Evolutionary conservation across 306 rosid species (phyloP), one percentile per base, ranked within the genome.

Genomic region (Rosa persica): DNA sequence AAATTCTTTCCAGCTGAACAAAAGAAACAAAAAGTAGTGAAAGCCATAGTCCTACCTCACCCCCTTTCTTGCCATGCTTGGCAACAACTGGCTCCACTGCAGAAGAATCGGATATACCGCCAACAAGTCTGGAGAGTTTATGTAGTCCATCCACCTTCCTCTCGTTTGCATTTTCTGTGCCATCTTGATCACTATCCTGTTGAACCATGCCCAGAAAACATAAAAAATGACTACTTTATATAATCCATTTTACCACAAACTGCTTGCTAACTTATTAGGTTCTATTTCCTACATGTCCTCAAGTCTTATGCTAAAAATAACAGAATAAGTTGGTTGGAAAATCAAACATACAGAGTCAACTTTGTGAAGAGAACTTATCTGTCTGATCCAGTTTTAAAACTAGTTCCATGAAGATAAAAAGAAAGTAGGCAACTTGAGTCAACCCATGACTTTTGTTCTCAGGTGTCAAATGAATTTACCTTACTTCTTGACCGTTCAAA

Each of bases 401-500:
- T 60, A 23, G 22, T 30, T 10, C 69, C 42, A 66, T 19, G 13
- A 38, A 38, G 11, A 66, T 0, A 44, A 57, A 27, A 44, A 23
- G 2, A 38, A 3, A 58, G 13, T 4, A 51, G 0, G 16, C 20
- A 74, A 55, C 43, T 22, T 20, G 36, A 40, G 27, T 73, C 9
- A 80, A 84, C 72, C 40, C 20, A 22, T 38, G 51, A 66, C 79
- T 40, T 69, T 27, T 76, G 52, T 66, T 55, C 67, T 64, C 67
- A 68, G 47, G 15, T 39, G 60, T 49, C 42, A 72, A 52, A 66
- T 34, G 57, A 52, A 83, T 66, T 86, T 87, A 94, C 98, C 98
- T 94, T 88, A 84, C 76, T 94, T 81, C 81, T 87, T 69, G 92
- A 89, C 77, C 72, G 70, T 80, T 85, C 89, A 79, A 74, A 39